Percentiles rank a stretch among this genome's conserved stretches.
phyloP scores from a whole-genome alignment of 352 stramenopile genomes.

The Phytophthora cryptogea region DNA sequence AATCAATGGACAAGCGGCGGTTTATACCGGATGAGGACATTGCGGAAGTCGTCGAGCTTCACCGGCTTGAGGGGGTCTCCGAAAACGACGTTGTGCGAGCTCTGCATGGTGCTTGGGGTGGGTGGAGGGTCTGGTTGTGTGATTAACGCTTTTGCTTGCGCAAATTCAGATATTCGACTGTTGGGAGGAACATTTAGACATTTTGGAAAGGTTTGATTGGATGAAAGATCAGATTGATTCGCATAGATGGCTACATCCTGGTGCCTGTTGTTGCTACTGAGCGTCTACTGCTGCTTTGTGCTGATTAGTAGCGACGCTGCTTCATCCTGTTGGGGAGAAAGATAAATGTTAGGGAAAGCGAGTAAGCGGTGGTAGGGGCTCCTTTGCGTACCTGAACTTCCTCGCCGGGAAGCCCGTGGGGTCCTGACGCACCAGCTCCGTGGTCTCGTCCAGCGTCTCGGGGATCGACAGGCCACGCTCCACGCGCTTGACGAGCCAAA shows the following conservation, averaged over 20 bases:
- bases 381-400: conserved; percentile 67
- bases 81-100: conserved; percentile 68
- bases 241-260: conserved; percentile 8
- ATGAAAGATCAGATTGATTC: conserved; percentile 17
- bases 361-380: not conserved
- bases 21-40: conserved; percentile 80
- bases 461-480: conserved; percentile 75
- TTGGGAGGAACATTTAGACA: not conserved
- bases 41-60: conserved; percentile 87
- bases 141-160: not conserved
- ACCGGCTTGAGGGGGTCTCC: conserved; percentile 70
- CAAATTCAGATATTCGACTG: conserved; percentile 1
- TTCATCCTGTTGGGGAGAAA: conserved; percentile 46
- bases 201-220: conserved; percentile 10
- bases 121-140: not conserved
- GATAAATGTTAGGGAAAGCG: conserved; percentile 12
- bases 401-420: conserved; percentile 86
- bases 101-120: conserved; percentile 44
- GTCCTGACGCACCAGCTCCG: conserved; percentile 78
- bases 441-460: conserved; percentile 78
- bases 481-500: conserved; percentile 84
- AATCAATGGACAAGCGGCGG: not conserved
- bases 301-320: conserved; percentile 67
- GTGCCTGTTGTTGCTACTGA: conserved; percentile 1
- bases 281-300: conserved; percentile 14